Base-by-base conservation (phyloP, 139 green algal species). In the Micractinium conductrix region DNA sequence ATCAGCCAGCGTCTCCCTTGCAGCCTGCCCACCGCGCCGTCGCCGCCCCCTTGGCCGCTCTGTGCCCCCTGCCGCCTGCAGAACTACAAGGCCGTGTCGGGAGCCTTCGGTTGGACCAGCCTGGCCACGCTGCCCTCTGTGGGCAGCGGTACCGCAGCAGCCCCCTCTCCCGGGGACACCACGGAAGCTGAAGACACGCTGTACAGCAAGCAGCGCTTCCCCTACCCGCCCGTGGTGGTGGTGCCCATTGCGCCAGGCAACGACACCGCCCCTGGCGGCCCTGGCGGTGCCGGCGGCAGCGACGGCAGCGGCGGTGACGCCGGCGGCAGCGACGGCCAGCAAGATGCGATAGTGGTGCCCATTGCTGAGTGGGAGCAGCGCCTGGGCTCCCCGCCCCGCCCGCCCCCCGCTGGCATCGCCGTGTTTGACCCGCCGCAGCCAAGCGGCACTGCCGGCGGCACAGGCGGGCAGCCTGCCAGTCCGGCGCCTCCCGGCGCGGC, bases 171-270 rank as follows among this genome's bases (percentile, higher is more conserved):
- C 40, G 38, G 21, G 53, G 9, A 40, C 10, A 40, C 37, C 21
- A 58, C 53, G 4, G 37, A 53, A 55, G 75, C 75, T 5, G 75
- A 71, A 55, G 75, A 81, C 75, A 71, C 37, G 44, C 75, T 81
- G 75, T 81, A 72, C 75, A 81, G 75, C 75, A 81, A 71, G 75
- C 75, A 81, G 75, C 75, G 75, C 75, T 81, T 81, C 75, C 75
- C 75, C 17, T 81, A 58, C 38, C 75, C 75, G 6, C 75, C 75
- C 28, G 60, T 81, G 4, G 53, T 70, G 24, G 37, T 81, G 7
- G 60, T 68, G 22, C 24, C 75, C 0, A 19, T 45, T 21, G 21
- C 35, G 24, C 4, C 14, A 12, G 4, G 2, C 4, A 4, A 24
- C 9, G 28, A 35, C 42, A 78, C 22, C 71, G 42, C 22, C 40